Evolutionary conservation across 78 protist genomes (phyloP).

Genomic region (Dictyostelium firmibasis): DNA sequence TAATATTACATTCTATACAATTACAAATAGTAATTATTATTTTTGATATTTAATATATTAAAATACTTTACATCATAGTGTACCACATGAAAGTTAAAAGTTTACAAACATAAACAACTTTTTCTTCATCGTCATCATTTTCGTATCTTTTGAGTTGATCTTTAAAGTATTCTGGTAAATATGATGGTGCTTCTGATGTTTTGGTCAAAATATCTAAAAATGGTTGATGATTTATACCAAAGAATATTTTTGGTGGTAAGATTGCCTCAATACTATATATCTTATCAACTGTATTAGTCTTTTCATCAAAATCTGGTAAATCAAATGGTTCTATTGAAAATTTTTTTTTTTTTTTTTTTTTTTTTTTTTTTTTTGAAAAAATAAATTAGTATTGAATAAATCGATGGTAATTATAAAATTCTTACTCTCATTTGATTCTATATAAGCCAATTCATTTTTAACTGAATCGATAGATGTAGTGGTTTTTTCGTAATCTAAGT

Average conservation of each 20-base stretch:
- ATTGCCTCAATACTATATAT: constrained; percentile 49
- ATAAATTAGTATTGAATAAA: background rate
- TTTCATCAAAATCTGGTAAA: constrained; percentile 36
- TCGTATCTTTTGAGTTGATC: background rate
- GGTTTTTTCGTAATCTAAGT: constrained; percentile 29
- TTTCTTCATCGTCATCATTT: background rate
- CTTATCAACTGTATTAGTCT: background rate
- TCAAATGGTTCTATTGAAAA: constrained; percentile 12
- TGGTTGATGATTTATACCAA: constrained; percentile 7
- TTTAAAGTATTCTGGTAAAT: constrained; percentile 13
- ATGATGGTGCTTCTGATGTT: background rate
- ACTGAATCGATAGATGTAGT: background rate
- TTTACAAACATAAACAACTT: background rate
- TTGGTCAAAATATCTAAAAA: background rate
- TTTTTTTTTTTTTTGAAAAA: no score
- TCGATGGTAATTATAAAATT: background rate
- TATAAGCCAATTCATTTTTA: background rate
- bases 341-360: no score
- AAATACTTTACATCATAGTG: background rate
- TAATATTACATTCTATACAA: no score
- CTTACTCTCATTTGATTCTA: constrained; percentile 13
- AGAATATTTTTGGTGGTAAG: constrained; percentile 53
- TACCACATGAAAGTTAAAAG: constrained; percentile 19
- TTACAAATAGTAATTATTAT: no score
- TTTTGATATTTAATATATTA: no score